Conservation (phyloP, 371 early-diverging fungal species). For the Fennellomyces sp. region DNA sequence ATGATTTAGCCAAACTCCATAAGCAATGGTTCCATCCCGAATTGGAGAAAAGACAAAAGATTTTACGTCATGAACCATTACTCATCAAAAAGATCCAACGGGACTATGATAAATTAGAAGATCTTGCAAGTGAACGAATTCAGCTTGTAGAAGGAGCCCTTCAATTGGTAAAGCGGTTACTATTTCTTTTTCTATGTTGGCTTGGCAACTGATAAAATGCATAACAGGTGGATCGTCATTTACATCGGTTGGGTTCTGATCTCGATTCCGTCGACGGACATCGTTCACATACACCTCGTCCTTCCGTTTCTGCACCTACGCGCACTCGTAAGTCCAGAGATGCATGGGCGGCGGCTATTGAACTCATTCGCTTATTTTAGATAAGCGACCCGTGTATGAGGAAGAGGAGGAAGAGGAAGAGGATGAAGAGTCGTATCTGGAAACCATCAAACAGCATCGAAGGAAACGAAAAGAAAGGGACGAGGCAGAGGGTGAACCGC, state of each 20-base stretch:
- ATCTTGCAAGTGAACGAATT: conserved; percentile 41
- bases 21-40: conserved; percentile 44
- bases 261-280: conserved; percentile 36
- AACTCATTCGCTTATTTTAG: background rate
- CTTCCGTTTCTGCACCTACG: background rate
- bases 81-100: conserved; percentile 39
- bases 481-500: conserved; percentile 70
- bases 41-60: conserved; percentile 29
- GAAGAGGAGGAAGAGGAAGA: conserved; percentile 26
- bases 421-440: conserved; percentile 8
- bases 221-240: conserved; percentile 45
- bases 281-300: background rate
- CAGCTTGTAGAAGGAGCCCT: conserved; percentile 49
- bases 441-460: conserved; percentile 26
- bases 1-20: conserved; percentile 43
- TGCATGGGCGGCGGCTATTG: background rate
- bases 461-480: conserved; percentile 41
- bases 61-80: conserved; percentile 35
- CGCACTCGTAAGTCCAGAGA: background rate
- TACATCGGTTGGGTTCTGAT: conserved; percentile 32
- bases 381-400: conserved; percentile 14
- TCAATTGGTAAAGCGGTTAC: conserved; percentile 29
- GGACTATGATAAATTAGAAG: conserved; percentile 45
- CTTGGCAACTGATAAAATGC: background rate
- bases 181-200: background rate